phyloP scores from a whole-genome alignment of 164 flowering plant genomes.

The Chloranthus sessilifolius region DNA sequence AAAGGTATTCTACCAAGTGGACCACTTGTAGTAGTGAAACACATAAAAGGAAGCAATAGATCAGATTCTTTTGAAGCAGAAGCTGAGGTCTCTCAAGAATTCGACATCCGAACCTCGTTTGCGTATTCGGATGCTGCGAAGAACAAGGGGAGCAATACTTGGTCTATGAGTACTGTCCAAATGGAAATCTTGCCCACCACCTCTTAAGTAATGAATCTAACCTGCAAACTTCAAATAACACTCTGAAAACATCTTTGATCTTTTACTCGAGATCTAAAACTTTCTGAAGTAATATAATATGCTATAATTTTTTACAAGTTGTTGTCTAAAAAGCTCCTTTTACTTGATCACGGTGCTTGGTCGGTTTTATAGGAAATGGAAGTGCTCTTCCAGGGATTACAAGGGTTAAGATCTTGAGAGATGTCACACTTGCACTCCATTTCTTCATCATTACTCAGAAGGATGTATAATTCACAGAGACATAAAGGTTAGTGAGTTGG shows the following conservation, averaged over 20 bases:
- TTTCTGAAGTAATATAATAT: too few species aligned
- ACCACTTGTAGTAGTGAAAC: constrained; percentile 56
- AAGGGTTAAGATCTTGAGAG: constrained; percentile 39
- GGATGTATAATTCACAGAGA: constrained; percentile 59
- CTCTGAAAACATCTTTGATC: background rate
- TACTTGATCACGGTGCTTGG: too few species aligned
- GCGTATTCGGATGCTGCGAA: constrained; percentile 53
- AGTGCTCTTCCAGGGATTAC: constrained; percentile 28
- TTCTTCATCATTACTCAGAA: constrained; percentile 35
- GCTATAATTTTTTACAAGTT: too few species aligned
- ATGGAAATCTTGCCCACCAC: constrained; percentile 53
- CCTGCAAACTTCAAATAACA: too few species aligned
- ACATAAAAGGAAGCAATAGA: constrained; percentile 34
- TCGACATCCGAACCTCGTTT: constrained; percentile 53
- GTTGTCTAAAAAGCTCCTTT: too few species aligned
- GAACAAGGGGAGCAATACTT: constrained; percentile 52
- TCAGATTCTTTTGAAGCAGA: constrained; percentile 48
- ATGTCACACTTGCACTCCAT: constrained; percentile 38
- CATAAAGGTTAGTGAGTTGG: too few species aligned
- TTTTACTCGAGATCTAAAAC: too few species aligned
- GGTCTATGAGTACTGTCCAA: constrained; percentile 53
- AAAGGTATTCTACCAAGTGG: constrained; percentile 62
- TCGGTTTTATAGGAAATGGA: constrained; percentile 27
- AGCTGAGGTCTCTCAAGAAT: constrained; percentile 51
- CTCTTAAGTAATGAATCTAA: constrained; percentile 32